Conservation (phyloP, 2,329 filamentous ascomycete genomes). For the Talaromyces sp. region DNA sequence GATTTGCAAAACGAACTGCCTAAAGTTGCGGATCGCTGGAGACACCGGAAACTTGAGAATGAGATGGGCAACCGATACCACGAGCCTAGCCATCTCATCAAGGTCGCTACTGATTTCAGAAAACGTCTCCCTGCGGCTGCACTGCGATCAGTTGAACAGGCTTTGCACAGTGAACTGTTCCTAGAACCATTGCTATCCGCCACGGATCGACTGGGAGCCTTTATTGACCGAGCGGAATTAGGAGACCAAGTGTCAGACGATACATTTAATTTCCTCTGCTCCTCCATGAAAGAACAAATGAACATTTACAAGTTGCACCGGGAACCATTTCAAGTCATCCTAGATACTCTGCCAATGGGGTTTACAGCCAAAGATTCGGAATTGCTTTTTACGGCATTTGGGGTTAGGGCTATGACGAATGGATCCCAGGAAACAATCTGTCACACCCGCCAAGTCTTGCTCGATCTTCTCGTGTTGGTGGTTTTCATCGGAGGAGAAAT, state of each 20-base stretch:
- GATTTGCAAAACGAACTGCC: slow-evolving; percentile 33
- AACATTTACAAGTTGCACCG: slow-evolving; percentile 46
- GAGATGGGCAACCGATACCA: slow-evolving; percentile 52
- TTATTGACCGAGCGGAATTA: slow-evolving; percentile 76
- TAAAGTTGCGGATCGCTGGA: slow-evolving; percentile 39
- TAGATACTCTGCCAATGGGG: slow-evolving; percentile 45
- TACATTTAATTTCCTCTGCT: slow-evolving; percentile 65
- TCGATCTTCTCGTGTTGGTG: slow-evolving; percentile 77
- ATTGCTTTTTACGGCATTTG: slow-evolving; percentile 62
- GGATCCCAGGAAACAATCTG: slow-evolving; percentile 75
- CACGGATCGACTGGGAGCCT: slow-evolving; percentile 68
- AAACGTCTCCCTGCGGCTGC: slow-evolving; percentile 67
- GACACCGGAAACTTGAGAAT: slow-evolving; percentile 36
- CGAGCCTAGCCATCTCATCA: slow-evolving; percentile 59
- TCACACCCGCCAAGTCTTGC: slow-evolving; percentile 67
- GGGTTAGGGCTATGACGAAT: slow-evolving; percentile 67
- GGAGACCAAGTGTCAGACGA: slow-evolving; percentile 77
- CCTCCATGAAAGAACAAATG: slow-evolving; percentile 62
- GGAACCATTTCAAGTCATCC: slow-evolving; percentile 48
- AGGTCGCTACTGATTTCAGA: slow-evolving; percentile 65
- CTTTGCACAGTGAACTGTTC: slow-evolving; percentile 68
- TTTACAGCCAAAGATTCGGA: slow-evolving; percentile 38
- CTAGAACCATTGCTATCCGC: slow-evolving; percentile 67
- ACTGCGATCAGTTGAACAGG: slow-evolving; percentile 61
- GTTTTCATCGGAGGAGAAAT: slow-evolving; percentile 83